Conservation (phyloP, 2,329 filamentous ascomycete species). For the Microcyclospora pomicola region DNA sequence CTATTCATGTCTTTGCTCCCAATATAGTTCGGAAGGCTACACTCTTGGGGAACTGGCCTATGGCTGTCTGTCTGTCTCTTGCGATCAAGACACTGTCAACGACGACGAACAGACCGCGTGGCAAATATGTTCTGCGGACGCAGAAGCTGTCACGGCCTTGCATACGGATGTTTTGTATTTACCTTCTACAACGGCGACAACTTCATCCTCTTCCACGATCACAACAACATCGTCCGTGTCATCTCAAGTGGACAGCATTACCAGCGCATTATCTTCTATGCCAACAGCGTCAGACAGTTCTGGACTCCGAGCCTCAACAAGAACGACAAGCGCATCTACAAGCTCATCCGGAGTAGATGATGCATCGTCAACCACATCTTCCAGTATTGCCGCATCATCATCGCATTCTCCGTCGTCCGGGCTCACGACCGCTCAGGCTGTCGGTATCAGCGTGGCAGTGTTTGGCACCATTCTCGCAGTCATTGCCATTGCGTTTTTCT, state of each 20-base stretch:
- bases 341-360: too few relatives aligned
- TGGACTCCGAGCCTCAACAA: background rate
- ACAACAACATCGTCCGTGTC: background rate
- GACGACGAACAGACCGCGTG: conserved; percentile 8
- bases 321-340: background rate
- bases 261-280: background rate
- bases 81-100: too few relatives aligned
- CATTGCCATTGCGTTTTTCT: conserved; percentile 11
- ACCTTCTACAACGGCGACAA: background rate
- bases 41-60: conserved; percentile 22
- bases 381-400: background rate
- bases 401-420: conserved; percentile 1
- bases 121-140: conserved; percentile 14
- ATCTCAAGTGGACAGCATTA: too few relatives aligned
- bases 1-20: conserved; percentile 18
- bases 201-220: background rate
- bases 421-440: conserved; percentile 19
- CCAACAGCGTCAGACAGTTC: conserved; percentile 1
- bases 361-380: background rate
- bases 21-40: conserved; percentile 18
- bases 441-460: conserved; percentile 20
- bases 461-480: conserved; percentile 15
- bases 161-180: conserved; percentile 9
- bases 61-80: conserved; percentile 7
- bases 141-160: conserved; percentile 13